These are phyloP conservation scores for Tuber melanosporum DNA, from an alignment of 495 filamentous ascomycete genomes.

Conservation along the genomic window DNA sequence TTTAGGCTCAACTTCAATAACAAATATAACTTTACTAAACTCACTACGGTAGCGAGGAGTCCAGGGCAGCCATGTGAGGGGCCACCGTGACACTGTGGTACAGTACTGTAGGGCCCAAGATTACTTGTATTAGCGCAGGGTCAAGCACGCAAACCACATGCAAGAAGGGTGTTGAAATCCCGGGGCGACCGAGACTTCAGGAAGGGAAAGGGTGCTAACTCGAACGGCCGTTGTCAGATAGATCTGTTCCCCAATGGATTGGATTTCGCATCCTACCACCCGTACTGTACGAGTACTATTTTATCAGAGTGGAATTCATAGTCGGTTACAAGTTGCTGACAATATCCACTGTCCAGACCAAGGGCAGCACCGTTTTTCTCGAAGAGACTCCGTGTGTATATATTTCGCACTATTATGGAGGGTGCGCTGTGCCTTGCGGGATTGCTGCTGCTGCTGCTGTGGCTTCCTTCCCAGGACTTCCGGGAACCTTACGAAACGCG, in stretches of 20 bases:
- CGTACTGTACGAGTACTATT: too few relatives aligned
- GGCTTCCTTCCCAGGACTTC: background rate
- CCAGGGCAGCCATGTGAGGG: background rate
- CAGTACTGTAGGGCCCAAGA: background rate
- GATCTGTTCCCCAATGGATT: background rate
- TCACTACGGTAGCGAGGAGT: background rate
- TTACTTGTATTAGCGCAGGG: background rate
- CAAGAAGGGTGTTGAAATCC: background rate
- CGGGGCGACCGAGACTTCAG: background rate
- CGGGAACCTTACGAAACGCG: background rate
- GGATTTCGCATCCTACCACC: background rate
- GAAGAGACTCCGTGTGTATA: background rate
- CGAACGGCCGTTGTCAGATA: background rate
- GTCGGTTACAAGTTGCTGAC: slow-evolving; percentile 3
- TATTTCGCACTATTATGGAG: background rate
- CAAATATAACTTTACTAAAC: background rate
- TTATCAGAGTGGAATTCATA: background rate
- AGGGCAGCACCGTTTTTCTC: background rate
- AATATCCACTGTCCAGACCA: background rate
- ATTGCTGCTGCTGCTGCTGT: background rate
- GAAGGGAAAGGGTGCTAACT: slow-evolving; percentile 1
- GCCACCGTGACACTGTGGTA: background rate
- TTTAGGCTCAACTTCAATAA: background rate
- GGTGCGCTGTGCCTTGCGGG: background rate
- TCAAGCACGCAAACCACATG: background rate